phyloP scores from a whole-genome alignment of 768 basidiomycete genomes.

The Suillus lakei region DNA sequence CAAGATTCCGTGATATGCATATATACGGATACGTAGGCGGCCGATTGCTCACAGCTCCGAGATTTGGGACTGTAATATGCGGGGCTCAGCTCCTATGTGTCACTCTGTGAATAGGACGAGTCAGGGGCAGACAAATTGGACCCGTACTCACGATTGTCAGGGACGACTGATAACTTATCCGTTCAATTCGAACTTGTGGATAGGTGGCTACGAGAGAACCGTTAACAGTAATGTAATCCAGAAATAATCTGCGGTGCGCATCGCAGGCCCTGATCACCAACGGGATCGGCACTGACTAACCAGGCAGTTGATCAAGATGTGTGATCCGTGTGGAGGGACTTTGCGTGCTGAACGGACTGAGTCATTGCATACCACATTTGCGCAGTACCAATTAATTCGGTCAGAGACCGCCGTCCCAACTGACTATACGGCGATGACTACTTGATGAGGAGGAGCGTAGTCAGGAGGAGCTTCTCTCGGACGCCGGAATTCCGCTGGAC shows the following conservation, averaged over 20 bases:
- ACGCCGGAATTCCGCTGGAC: background rate
- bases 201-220: background rate
- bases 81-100: background rate
- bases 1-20: background rate
- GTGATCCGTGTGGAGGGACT: background rate
- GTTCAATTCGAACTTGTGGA: background rate
- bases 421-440: background rate
- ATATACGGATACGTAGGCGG: background rate
- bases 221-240: background rate
- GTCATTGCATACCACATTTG: background rate
- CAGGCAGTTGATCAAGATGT: background rate
- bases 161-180: background rate
- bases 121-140: background rate
- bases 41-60: background rate
- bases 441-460: background rate
- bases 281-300: background rate
- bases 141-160: background rate
- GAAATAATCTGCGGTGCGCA: background rate
- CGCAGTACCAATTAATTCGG: background rate
- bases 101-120: background rate
- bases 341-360: background rate
- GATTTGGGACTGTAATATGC: background rate
- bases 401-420: background rate
- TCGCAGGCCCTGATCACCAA: background rate
- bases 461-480: background rate